These are phyloP conservation scores for Desmodesmus armatus DNA, from an alignment of 139 green algal species.

Conservation along the genomic window DNA sequence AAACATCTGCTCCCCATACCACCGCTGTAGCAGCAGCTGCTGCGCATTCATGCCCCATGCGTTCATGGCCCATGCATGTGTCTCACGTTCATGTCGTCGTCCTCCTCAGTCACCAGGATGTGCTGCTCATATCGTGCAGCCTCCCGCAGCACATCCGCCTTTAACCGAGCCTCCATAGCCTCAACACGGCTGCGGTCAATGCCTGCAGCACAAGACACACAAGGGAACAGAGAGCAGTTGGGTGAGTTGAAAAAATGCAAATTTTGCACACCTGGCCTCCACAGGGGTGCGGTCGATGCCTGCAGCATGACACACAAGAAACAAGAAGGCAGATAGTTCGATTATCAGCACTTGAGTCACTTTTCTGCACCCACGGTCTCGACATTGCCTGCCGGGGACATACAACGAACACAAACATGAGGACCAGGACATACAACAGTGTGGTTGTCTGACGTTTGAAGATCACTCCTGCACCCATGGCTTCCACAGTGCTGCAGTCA, in stretches of 20 bases:
- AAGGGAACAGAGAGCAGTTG: too few relatives aligned
- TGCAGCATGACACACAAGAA: too few relatives aligned
- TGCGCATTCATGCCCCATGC: neutral
- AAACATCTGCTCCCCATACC: neutral
- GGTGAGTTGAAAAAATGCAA: too few relatives aligned
- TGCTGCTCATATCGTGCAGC: slow-evolving; percentile 68
- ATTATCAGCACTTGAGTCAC: too few relatives aligned
- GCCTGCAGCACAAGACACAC: slow-evolving; percentile 65
- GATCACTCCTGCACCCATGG: too few relatives aligned
- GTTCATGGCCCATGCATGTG: too few relatives aligned
- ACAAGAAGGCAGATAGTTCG: too few relatives aligned
- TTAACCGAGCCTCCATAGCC: slow-evolving; percentile 93
- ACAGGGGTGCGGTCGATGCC: slow-evolving; percentile 82
- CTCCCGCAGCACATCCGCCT: slow-evolving; percentile 70
- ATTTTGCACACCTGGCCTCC: slow-evolving; percentile 96
- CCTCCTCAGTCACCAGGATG: slow-evolving; percentile 93
- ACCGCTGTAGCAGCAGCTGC: neutral
- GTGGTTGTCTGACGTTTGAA: too few relatives aligned
- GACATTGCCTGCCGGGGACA: too few relatives aligned
- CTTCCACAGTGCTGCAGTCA: slow-evolving; percentile 81
- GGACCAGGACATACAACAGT: too few relatives aligned
- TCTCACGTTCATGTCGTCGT: slow-evolving; percentile 80
- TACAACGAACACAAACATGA: too few relatives aligned
- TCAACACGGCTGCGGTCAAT: slow-evolving; percentile 85
- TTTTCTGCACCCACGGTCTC: too few relatives aligned